Evolutionary conservation across 768 basidiomycete genomes (phyloP).

Genomic region (Psilocybe cyanescens): DNA sequence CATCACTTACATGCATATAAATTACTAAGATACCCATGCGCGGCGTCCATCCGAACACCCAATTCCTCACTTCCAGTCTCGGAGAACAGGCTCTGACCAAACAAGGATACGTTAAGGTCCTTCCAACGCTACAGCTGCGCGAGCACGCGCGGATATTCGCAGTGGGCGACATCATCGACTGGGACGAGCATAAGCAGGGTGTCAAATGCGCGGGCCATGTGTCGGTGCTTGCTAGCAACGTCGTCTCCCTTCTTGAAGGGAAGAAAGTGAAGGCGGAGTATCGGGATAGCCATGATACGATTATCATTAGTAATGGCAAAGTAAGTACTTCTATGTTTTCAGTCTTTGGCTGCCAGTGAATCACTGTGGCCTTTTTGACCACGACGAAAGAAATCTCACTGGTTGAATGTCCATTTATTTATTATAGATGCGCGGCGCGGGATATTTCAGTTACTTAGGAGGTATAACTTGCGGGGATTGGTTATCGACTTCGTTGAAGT

Average conservation of each 20-base stretch:
- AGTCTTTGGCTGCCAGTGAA: background rate
- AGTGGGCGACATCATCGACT: slow-evolving; percentile 58
- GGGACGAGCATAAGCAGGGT: slow-evolving; percentile 56
- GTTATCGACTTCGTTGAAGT: background rate
- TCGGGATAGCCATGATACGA: slow-evolving; percentile 21
- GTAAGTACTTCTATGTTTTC: slow-evolving; percentile 5
- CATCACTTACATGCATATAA: background rate
- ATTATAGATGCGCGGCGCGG: background rate
- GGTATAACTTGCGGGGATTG: background rate
- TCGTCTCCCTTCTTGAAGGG: slow-evolving; percentile 34
- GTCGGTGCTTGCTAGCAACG: slow-evolving; percentile 47
- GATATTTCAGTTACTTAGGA: background rate
- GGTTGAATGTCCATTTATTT: no score
- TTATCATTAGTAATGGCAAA: slow-evolving; percentile 24
- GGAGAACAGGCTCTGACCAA: slow-evolving; percentile 28
- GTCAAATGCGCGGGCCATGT: slow-evolving; percentile 48
- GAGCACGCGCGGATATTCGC: slow-evolving; percentile 57
- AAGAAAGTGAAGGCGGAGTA: slow-evolving; percentile 28
- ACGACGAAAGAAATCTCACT: no score
- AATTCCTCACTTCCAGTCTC: slow-evolving; percentile 30
- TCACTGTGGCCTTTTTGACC: no score
- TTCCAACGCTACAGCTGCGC: slow-evolving; percentile 52
- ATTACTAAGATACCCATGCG: slow-evolving; percentile 30
- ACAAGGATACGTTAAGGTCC: slow-evolving; percentile 47
- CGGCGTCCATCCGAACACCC: slow-evolving; percentile 47